Base-by-base conservation (phyloP, 371 early-diverging fungal species). In the Lichtheimia corymbifera region DNA sequence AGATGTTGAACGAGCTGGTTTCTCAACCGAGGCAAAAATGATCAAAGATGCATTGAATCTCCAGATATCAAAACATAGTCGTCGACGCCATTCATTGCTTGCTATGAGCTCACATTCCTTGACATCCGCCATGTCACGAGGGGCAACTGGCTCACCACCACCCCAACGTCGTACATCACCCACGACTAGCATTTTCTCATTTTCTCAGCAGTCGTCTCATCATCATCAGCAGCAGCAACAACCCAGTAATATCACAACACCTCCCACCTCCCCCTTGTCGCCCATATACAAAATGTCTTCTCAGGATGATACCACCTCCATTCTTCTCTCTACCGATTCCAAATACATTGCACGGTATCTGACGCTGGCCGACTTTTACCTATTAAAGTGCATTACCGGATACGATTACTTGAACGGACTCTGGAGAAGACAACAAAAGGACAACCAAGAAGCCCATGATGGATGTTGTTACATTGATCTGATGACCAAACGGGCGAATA, bases 361-460 rank as follows among this genome's bases (percentile, higher is more conserved):
- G 45, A 80, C 80, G 1, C 50, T 80, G 12, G 77, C 72, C 9
- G 80, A 80, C 52, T 80, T 77, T 47, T 69, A 70, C 45, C 55
- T 70, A 0, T 51, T 80, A 11, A 77, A 80, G 42, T 75, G 75
- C 24, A 75, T 77, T 17, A 75, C 76, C 3, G 53, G 65, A 1
- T 65, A 73, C 51, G 80, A 80, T 25, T 75, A 72, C 50, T 35
- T 80, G 35, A 53, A 51, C n/a, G 68, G 73, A 0, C 41, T 43
- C 4, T 69, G 74, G 67, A 58, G 64, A n/a, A 56, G 64, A 2
- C 40, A 24, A 43, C 14, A 27, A 44, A 42, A 35, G 47, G 24
- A 25, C 6, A 18, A 49, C 14, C 24, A 28, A 5, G 9, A 35
- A 9, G 35, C 6, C 9, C 35, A 35, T 35, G 2, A 22, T 41